Evolutionary conservation across 805 yeast species (phyloP), one percentile per base, ranked within the genome.

Genomic region (Nakazawaea wyomingensis): DNA sequence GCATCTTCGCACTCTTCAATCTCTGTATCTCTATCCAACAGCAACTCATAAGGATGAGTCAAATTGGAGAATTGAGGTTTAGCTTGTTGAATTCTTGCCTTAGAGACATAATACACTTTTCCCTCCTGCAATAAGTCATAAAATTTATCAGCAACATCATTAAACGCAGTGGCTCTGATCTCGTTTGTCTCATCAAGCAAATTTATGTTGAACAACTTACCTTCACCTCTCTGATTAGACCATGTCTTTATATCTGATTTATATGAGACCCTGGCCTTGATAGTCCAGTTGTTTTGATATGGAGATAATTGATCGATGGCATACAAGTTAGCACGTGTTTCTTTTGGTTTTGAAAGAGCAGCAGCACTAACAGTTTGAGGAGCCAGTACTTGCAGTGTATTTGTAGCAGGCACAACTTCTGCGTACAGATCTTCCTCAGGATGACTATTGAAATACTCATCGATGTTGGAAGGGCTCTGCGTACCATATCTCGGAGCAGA

Each of bases 161-260:
- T 86, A 64, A 93, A 93, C 1, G 93, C 96, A 2, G 98, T 89
- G 9, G 96, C 97, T 56, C 93, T 76, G 53, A 93, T 93, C 67
- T 93, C 98, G 55, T 93, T 96, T 5, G 96, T 85, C 60, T 93
- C 96, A 60, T 93, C 99, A 45, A 91, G 66, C 46, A 93, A 79
- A 53, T 88, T 87, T 24, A 88, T 86, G 54, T 83, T 85, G 69
- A 93, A 89, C 47, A 93, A 72, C 61, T 86, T 85, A 43, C 99
- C 99, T 49, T 82, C 87, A 45, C 96, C 96, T 54, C 81, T 76
- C 48, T 78, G 82, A 54, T 86, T 88, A 41, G 86, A 78, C 91
- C 91, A 93, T 29, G 86, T 85, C 62, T 87, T 81, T 52, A 91
- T 73, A 48, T 88, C 96, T 44, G 91, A 80, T 62, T 91, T 93